These are phyloP conservation scores for Calcarisporium arbuscula DNA, from an alignment of 2,329 filamentous ascomycete genomes.

Conservation along the genomic window DNA sequence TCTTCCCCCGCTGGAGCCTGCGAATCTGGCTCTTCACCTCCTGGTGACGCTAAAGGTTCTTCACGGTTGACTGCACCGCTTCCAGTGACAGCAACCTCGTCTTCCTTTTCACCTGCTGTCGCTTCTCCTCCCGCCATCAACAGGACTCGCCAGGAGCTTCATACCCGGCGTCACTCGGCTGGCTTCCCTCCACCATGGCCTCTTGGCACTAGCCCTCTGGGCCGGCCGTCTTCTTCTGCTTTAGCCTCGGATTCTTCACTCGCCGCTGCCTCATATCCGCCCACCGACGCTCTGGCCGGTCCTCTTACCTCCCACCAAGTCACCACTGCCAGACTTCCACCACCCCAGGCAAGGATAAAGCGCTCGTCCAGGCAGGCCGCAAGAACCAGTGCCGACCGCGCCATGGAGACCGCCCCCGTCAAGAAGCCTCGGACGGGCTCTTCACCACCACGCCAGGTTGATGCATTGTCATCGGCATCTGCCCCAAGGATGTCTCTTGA, in stretches of 20 bases:
- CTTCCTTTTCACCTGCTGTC: neutral
- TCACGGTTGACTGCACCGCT: too few relatives aligned
- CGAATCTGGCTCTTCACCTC: neutral
- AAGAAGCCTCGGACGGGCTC: conserved; percentile 45
- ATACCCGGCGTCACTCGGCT: conserved; percentile 11
- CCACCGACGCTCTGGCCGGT: conserved; percentile 3
- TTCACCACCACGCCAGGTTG: conserved; percentile 37
- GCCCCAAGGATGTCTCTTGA: conserved; percentile 23
- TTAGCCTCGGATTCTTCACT: neutral
- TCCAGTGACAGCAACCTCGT: too few relatives aligned
- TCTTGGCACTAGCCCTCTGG: conserved; percentile 8
- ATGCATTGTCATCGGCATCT: conserved; percentile 18
- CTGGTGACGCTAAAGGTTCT: neutral
- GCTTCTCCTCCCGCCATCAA: neutral
- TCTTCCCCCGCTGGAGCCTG: neutral
- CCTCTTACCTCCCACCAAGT: conserved; percentile 2
- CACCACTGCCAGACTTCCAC: conserved; percentile 11
- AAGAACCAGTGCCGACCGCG: conserved; percentile 14
- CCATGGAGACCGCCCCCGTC: conserved; percentile 28
- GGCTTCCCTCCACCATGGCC: conserved; percentile 10
- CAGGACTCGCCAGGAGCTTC: conserved; percentile 3
- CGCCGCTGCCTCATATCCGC: neutral
- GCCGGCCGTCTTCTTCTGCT: conserved; percentile 5
- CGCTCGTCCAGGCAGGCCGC: conserved; percentile 15
- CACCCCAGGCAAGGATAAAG: conserved; percentile 16